Conservation (phyloP, 768 basidiomycete genomes). For the Paxillus rubicundulus region DNA sequence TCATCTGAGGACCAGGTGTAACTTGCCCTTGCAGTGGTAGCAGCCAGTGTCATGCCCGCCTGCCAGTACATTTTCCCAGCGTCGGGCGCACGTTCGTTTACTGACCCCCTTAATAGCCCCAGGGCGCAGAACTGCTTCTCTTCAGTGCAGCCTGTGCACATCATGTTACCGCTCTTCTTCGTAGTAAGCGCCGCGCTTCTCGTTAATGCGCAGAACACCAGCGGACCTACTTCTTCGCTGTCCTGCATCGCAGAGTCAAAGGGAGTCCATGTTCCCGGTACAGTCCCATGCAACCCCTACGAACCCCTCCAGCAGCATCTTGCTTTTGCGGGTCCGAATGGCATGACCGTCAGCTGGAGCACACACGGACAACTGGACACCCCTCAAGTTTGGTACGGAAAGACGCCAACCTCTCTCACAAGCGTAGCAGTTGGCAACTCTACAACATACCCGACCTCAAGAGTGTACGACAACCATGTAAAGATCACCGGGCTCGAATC, state of each 20-base stretch:
- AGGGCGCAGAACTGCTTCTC: not conserved
- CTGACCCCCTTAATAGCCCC: not conserved
- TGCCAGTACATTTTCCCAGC: not conserved
- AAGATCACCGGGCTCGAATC: conserved; percentile 24
- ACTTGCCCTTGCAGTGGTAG: no score
- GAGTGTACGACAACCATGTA: conserved; percentile 29
- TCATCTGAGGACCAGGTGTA: no score
- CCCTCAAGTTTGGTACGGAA: conserved; percentile 26
- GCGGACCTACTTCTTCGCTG: conserved; percentile 14
- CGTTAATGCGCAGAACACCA: conserved; percentile 14
- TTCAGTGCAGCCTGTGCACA: not conserved
- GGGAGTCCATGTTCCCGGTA: conserved; percentile 27
- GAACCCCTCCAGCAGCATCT: conserved; percentile 28
- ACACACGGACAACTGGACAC: conserved; percentile 17
- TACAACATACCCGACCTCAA: conserved; percentile 22
- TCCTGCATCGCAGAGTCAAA: conserved; percentile 29
- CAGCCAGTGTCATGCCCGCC: no score
- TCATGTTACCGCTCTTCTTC: conserved; percentile 11
- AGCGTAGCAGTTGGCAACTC: conserved; percentile 20
- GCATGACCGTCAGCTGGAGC: conserved; percentile 30
- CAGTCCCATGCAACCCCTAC: conserved; percentile 26
- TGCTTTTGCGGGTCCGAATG: conserved; percentile 23
- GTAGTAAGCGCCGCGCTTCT: conserved; percentile 4
- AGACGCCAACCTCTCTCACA: conserved; percentile 15
- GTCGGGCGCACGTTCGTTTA: not conserved